Conservation (phyloP, 768 basidiomycete species). For the Hypsizygus marmoreus region DNA sequence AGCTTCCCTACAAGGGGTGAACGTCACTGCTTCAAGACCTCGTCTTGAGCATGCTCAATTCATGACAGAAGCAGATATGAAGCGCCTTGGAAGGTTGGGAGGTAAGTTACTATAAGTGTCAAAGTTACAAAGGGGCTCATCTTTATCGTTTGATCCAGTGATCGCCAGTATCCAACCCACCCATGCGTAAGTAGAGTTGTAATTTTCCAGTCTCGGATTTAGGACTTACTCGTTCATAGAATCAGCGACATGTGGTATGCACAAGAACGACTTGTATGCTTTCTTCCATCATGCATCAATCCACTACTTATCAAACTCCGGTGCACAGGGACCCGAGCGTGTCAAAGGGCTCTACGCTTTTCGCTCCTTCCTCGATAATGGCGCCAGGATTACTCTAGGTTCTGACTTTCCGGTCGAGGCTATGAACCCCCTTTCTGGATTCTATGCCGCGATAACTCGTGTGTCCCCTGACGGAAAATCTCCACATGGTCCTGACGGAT, state of each 20-base stretch:
- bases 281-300: background rate
- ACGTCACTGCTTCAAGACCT: constrained; percentile 68
- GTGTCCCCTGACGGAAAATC: constrained; percentile 68
- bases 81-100: constrained; percentile 75
- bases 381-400: constrained; percentile 74
- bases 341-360: constrained; percentile 89
- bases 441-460: constrained; percentile 87
- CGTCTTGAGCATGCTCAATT: constrained; percentile 93
- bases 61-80: constrained; percentile 74
- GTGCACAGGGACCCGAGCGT: constrained; percentile 71
- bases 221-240: constrained; percentile 36
- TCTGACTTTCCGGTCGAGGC: constrained; percentile 91
- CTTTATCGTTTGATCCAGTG: constrained; percentile 45
- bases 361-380: constrained; percentile 65
- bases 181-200: constrained; percentile 62
- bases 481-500: constrained; percentile 82
- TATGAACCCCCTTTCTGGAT: constrained; percentile 80
- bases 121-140: background rate
- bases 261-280: constrained; percentile 71
- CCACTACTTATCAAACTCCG: constrained; percentile 7
- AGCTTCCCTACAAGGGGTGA: constrained; percentile 55
- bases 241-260: constrained; percentile 92
- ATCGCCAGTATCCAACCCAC: constrained; percentile 92
- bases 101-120: constrained; percentile 43
- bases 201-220: background rate